Base-by-base conservation (phyloP, 1,284 basidiomycete species). In the Heterobasidion irregulare region DNA sequence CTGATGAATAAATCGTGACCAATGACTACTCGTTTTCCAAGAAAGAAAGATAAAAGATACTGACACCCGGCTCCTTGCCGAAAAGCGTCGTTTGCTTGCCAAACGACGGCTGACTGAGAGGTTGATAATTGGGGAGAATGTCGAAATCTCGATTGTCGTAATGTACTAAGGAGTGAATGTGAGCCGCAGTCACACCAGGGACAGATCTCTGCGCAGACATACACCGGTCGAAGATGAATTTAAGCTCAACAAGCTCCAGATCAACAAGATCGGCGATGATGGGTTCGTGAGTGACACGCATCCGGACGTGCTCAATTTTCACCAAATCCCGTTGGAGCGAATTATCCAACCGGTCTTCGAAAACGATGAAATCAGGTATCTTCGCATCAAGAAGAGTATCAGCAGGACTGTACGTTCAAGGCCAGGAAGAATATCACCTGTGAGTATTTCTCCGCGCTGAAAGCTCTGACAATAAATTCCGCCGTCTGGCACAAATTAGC, bases 101-200 rank as follows among this genome's bases (percentile, higher is more conserved):
- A 56, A 90, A 76, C 3, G 75, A 72, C 10, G 71, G 65, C 18
- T 71, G 72, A 41, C 64, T 66, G 44, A 66, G 71, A 1, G 87
- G 86, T 64, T 93, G 91, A 63, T 89, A 88, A 65, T 84, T 84
- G 9, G 86, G 80, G n/a, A 93, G 70, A 55, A 92, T 83, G 48
- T 76, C 75, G 61, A 85, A 85, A 69, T 94, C 92, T 8, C 91
- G 84, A 67, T 94, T 93, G 66, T 94, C 91, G 56, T 84, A 76
- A 59, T 91, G 86, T 54, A 74, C 85, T 87, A 54, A 59, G 45
- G 47, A 47, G 53, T 15, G 50, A 53, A 50, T 59, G 4, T 26
- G 26, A 26, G 26, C 26, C 6, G 26, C 38, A 44, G 53, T 44
- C 26, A 51, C 53, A 53, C 41, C 52, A 48, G 36, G 36, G 13